Evolutionary conservation across 257 asterid species (phyloP), one percentile per base, ranked within the genome.

Genomic region (Striga asiatica): DNA sequence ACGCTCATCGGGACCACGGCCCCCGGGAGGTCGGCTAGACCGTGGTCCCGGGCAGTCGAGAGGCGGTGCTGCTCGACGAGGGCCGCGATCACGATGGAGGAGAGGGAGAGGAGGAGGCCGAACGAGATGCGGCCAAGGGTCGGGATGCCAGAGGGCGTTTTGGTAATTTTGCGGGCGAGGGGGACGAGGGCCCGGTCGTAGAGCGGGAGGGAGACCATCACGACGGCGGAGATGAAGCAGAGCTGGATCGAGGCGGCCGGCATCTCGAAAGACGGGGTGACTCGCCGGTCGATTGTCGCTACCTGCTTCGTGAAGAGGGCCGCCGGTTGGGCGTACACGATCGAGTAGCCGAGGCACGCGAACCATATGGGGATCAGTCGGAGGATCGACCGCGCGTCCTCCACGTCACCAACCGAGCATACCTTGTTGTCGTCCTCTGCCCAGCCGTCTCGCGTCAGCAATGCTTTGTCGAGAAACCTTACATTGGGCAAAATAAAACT

Each of bases 251-350:
- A 69, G 32, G 75, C 75, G 19, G 73, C 67, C 1, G 76, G 79
- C 13, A 69, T 46, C 56, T 61, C 12, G 18, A 74, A 43, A 46
- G 13, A 27, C 54, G 53, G 3, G 7, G 50, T 50, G 45, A 64
- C 10, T 14, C 32, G 45, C 10, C 78, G 71, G 48, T 73, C 71
- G 14, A 73, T 43, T 19, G 78, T 73, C 10, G 57, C 27, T 42
- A 61, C 78, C 59, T 73, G 78, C 24, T 73, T 73, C 21, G 78
- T 73, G 71, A 63, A 73, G 8, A 73, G 42, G 0, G 78, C 64
- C 5, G 78, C 12, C 0, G 78, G 53, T 25, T 73, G 78, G 19
- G 74, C 51, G 27, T 8, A 68, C 16, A 73, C 52, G 20, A 73
- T 32, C 51, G 74, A 47, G 52, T 73, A 73, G 38, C 62, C 74